Percentiles rank a stretch among this genome's conserved stretches.
These are phyloP conservation scores for Auricularia cornea DNA, from an alignment of 768 basidiomycete species.

Conservation along the genomic window DNA sequence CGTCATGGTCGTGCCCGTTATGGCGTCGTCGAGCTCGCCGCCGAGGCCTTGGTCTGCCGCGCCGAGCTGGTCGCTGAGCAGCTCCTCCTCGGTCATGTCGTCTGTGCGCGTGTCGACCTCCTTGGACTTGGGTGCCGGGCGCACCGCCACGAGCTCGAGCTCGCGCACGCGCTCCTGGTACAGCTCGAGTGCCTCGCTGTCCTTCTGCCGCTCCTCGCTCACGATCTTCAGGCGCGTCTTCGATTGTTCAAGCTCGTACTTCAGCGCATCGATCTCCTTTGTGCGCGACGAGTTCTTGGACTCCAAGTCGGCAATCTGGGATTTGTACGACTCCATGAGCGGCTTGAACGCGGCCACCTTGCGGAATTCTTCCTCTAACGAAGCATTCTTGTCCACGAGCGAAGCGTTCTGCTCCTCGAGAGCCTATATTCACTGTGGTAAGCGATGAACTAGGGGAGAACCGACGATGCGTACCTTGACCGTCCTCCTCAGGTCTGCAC, in stretches of 20 bases:
- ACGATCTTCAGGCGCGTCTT: slow-evolving; percentile 60
- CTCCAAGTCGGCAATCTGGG: slow-evolving; percentile 76
- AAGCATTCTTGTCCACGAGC: slow-evolving; percentile 83
- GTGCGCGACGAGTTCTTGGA: slow-evolving; percentile 52
- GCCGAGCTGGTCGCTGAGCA: slow-evolving; percentile 22
- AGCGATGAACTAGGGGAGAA: neutral
- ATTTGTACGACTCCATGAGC: slow-evolving; percentile 87
- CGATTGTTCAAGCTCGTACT: slow-evolving; percentile 70
- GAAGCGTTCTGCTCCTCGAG: slow-evolving; percentile 90
- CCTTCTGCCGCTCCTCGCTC: slow-evolving; percentile 61
- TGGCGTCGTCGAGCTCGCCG: slow-evolving; percentile 81
- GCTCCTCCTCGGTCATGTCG: slow-evolving; percentile 39
- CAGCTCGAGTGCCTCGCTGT: slow-evolving; percentile 77
- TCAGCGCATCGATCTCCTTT: slow-evolving; percentile 64
- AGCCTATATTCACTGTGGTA: slow-evolving; percentile 35
- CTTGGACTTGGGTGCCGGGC: neutral
- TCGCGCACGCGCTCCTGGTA: slow-evolving; percentile 89
- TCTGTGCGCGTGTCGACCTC: slow-evolving; percentile 3
- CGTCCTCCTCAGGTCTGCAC: slow-evolving; percentile 49
- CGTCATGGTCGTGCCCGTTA: slow-evolving; percentile 80
- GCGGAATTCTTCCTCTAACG: slow-evolving; percentile 86
- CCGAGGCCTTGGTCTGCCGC: slow-evolving; percentile 55
- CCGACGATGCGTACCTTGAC: slow-evolving; percentile 25
- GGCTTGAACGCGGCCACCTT: slow-evolving; percentile 82
- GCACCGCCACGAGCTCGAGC: slow-evolving; percentile 48